Evolutionary conservation across 2,329 filamentous ascomycete genomes (phyloP).

Genomic region (Cadophora sp.): DNA sequence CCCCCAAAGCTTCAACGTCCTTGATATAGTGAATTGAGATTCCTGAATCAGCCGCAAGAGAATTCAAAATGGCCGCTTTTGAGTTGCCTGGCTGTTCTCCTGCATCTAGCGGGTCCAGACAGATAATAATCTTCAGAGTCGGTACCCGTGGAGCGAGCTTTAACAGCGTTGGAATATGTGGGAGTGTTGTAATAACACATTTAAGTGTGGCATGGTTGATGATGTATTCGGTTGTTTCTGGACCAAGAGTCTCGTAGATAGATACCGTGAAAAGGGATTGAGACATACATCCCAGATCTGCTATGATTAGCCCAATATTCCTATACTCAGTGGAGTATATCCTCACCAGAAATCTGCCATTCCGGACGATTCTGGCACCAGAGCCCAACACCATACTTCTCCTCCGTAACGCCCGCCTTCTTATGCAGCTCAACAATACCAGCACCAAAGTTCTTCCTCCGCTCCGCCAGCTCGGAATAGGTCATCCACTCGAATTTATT

Average conservation of each 20-base stretch:
- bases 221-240: constrained; percentile 92
- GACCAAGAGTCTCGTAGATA: constrained; percentile 93
- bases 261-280: constrained; percentile 91
- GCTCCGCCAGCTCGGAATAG: constrained; percentile 78
- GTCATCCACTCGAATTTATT: constrained; percentile 80
- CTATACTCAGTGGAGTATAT: neutral
- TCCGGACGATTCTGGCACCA: constrained; percentile 90
- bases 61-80: constrained; percentile 79
- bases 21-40: constrained; percentile 80
- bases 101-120: constrained; percentile 80
- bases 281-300: constrained; percentile 85
- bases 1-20: constrained; percentile 83
- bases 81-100: constrained; percentile 80
- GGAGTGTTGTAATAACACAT: constrained; percentile 79
- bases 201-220: constrained; percentile 85
- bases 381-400: constrained; percentile 77
- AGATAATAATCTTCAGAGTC: constrained; percentile 85
- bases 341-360: constrained; percentile 81
- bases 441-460: constrained; percentile 83
- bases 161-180: constrained; percentile 81
- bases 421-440: constrained; percentile 85
- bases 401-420: constrained; percentile 68
- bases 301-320: constrained; percentile 24
- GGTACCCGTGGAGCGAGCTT: constrained; percentile 81
- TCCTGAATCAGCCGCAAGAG: constrained; percentile 75